Conservation (phyloP, 306 rosid genomes). For the Begonia fuchsioides region DNA sequence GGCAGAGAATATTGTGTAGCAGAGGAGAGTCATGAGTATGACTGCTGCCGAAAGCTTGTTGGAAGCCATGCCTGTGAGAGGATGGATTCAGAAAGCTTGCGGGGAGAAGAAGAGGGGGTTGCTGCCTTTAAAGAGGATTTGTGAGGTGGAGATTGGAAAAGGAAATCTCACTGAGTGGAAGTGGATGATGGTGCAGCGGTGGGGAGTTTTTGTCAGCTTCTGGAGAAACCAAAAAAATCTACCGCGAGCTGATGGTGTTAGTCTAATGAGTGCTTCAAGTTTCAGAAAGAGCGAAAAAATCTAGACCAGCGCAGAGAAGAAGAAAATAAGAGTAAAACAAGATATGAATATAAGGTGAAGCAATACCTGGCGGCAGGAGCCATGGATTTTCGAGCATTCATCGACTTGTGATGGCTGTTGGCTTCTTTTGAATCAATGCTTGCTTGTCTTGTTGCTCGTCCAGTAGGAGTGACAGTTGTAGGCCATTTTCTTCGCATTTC, state of each 20-base stretch:
- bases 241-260: neutral
- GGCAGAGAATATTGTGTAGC: conserved; percentile 25
- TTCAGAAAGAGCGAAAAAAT: too few relatives aligned
- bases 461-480: neutral
- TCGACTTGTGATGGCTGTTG: too few relatives aligned
- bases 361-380: too few relatives aligned
- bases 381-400: too few relatives aligned
- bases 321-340: too few relatives aligned
- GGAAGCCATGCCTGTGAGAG: conserved; percentile 21
- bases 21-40: conserved; percentile 33
- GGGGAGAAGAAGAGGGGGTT: neutral
- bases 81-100: neutral
- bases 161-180: conserved; percentile 1
- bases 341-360: too few relatives aligned
- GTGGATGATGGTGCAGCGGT: neutral
- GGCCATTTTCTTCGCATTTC: neutral
- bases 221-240: neutral
- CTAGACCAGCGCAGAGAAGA: too few relatives aligned
- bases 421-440: neutral
- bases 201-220: neutral
- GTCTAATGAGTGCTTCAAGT: too few relatives aligned
- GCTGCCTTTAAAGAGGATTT: neutral
- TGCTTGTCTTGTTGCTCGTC: neutral
- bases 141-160: neutral
- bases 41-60: conserved; percentile 30